Evolutionary conservation across 192 early-diverging fungal species (phyloP).

Genomic region (Allomyces macrogynus): DNA sequence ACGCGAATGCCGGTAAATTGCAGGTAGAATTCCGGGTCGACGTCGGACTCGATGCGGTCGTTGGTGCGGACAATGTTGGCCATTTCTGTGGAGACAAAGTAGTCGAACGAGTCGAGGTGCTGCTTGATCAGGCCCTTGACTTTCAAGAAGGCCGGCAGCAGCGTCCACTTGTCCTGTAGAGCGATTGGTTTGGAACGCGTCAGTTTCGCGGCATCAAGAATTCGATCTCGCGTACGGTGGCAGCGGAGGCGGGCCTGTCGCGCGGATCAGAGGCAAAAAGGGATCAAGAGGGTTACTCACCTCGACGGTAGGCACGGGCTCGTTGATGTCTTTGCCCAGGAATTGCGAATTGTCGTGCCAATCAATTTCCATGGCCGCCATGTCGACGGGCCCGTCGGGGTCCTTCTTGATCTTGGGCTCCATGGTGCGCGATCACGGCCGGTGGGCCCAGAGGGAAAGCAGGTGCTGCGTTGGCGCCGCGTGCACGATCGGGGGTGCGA

Average conservation of each 20-base stretch:
- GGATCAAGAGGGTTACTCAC: background rate
- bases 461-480: too few species aligned
- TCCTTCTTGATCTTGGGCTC: background rate
- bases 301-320: background rate
- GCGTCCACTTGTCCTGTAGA: constrained; percentile 84
- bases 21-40: constrained; percentile 80
- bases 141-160: constrained; percentile 89
- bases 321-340: background rate
- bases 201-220: background rate
- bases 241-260: too few species aligned
- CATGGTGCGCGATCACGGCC: too few species aligned
- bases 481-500: too few species aligned
- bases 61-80: constrained; percentile 88
- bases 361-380: background rate
- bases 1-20: constrained; percentile 82
- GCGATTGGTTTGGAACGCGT: background rate
- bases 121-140: constrained; percentile 96
- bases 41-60: constrained; percentile 69
- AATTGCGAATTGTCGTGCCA: background rate
- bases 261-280: background rate
- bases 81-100: constrained; percentile 86
- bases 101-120: constrained; percentile 98
- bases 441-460: too few species aligned
- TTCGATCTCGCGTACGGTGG: background rate
- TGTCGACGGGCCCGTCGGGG: background rate